Percentiles rank a stretch among this genome's conserved stretches.
Conservation (phyloP, 2,329 filamentous ascomycete genomes). For the Neocucurbitaria cava region DNA sequence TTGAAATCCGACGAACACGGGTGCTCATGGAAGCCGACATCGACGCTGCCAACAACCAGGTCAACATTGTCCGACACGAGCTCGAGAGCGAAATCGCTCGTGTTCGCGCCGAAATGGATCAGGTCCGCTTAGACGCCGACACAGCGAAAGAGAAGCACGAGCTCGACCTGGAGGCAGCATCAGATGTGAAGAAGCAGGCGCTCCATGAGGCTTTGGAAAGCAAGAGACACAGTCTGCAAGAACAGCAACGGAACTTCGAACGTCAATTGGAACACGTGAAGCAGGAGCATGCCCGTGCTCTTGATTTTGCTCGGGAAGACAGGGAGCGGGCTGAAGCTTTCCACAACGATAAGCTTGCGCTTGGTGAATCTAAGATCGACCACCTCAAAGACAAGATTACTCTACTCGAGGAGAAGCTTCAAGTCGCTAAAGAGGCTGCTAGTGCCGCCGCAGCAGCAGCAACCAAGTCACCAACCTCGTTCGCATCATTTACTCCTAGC, state of each 20-base stretch:
- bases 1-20: slow-evolving; percentile 81
- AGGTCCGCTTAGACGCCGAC: slow-evolving; percentile 78
- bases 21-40: slow-evolving; percentile 81
- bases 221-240: slow-evolving; percentile 62
- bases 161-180: slow-evolving; percentile 82
- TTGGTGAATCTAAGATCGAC: slow-evolving; percentile 83
- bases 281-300: slow-evolving; percentile 65
- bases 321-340: slow-evolving; percentile 80
- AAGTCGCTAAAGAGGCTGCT: slow-evolving; percentile 87
- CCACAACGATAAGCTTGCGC: slow-evolving; percentile 78
- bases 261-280: slow-evolving; percentile 53
- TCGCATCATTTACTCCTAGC: slow-evolving; percentile 39
- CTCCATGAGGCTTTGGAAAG: slow-evolving; percentile 62
- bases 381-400: slow-evolving; percentile 84
- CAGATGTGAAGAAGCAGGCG: slow-evolving; percentile 69
- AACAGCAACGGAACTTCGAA: slow-evolving; percentile 55
- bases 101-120: slow-evolving; percentile 77
- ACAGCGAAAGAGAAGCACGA: slow-evolving; percentile 82
- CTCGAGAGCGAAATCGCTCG: slow-evolving; percentile 80
- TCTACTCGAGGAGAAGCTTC: slow-evolving; percentile 88
- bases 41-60: slow-evolving; percentile 82
- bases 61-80: slow-evolving; percentile 81
- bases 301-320: slow-evolving; percentile 80
- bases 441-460: slow-evolving; percentile 79
- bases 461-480: slow-evolving; percentile 56